Conservation (phyloP, 768 basidiomycete species). For the Suillus americanus region DNA sequence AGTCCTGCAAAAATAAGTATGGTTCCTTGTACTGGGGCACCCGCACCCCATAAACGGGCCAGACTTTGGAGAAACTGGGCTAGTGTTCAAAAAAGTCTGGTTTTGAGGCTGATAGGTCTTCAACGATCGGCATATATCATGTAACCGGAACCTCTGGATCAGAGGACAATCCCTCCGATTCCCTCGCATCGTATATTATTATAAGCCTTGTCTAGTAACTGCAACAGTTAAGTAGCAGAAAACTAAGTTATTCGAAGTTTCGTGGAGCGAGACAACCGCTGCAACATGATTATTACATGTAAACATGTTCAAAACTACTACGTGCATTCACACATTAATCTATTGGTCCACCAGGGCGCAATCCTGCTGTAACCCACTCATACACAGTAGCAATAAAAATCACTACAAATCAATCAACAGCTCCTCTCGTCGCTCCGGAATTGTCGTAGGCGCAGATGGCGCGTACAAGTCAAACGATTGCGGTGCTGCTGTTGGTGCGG, state of each 20-base stretch:
- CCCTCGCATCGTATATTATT: too few species aligned
- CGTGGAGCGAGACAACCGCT: neutral
- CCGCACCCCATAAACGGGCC: too few species aligned
- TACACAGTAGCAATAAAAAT: neutral
- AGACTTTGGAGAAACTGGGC: neutral
- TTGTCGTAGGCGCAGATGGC: conserved; percentile 44
- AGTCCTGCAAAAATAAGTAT: too few species aligned
- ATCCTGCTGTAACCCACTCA: neutral
- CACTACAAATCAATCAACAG: conserved; percentile 43
- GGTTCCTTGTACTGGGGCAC: neutral
- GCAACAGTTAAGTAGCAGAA: too few species aligned
- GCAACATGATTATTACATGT: neutral
- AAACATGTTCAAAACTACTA: neutral
- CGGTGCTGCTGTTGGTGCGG: conserved; percentile 59
- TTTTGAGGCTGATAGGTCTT: neutral
- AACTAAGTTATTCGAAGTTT: neutral
- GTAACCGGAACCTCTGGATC: too few species aligned
- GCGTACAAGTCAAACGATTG: conserved; percentile 52
- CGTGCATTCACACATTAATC: neutral
- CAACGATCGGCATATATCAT: too few species aligned
- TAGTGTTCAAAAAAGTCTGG: neutral
- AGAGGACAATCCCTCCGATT: too few species aligned
- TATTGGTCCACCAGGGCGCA: neutral
- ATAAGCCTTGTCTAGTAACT: too few species aligned
- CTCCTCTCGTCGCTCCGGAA: conserved; percentile 65